Evolutionary conservation across 805 yeast species (phyloP), one percentile per base, ranked within the genome.

Genomic region (Isabelozyma rhagii): DNA sequence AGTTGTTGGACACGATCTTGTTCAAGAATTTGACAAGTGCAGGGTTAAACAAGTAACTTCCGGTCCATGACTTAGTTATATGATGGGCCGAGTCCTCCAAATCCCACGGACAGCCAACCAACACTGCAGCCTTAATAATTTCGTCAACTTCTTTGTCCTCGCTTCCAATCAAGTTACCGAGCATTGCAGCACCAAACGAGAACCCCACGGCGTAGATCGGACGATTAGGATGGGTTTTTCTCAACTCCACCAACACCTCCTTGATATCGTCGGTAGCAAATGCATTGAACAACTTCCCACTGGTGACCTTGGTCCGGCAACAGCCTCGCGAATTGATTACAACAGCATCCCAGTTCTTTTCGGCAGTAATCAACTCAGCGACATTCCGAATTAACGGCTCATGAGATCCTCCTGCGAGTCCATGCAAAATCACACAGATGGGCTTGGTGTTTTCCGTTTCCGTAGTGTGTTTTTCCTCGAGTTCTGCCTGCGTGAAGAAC

Each of bases 351-450:
- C 87, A 85, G 28, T 58, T 56, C 13, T 65, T 59, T 4, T 57
- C 52, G 8, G 53, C 49, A 3, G 77, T 64, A 14, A 81, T 61
- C 18, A 67, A 61, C 42, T 72, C 68, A 14, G 82, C 77, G 38
- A 84, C 61, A 48, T 87, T 77, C 21, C 94, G 75, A 41, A 89
- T 82, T 60, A 89, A 83, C 6, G 87, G 75, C 62, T 89, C 96
- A 53, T 85, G 87, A n/a, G 92, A 84, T 0, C 96, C 94, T 5
- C 96, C 96, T 1, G 88, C 84, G 39, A 89, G 77, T 0, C 96
- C 96, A 61, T 89, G 96, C 41, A 87, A 66, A 3, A 81, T 68
- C 29, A 89, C 77, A 14, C 86, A 70, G 59, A 89, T 71, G 2
- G 96, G 96, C 44, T 65, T 75, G 3, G 72, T 56, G 15, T 68